Percentiles rank a stretch among this genome's conserved stretches.
Evolutionary conservation across 2,329 filamentous ascomycete species (phyloP).

Genomic region (Microdochium paspali): DNA sequence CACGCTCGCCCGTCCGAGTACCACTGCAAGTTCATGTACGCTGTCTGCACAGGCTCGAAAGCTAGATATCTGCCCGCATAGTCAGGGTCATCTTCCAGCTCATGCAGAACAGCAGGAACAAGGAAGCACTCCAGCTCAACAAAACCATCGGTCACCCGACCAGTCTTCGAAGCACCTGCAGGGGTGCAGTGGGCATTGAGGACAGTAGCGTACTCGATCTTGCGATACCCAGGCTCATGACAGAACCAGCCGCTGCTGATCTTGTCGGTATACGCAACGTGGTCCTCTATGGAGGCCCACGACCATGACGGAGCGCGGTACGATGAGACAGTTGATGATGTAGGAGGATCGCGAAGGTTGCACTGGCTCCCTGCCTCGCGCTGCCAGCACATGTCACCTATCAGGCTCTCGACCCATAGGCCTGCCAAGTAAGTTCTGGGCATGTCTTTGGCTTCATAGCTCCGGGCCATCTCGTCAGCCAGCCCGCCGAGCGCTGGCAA

Average conservation of each 20-base stretch:
- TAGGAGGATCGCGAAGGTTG: background rate
- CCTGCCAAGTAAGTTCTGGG: conserved; percentile 3
- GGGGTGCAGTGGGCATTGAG: background rate
- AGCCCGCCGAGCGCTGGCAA: conserved; percentile 3
- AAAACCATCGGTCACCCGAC: background rate
- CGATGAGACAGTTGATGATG: background rate
- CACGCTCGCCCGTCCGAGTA: background rate
- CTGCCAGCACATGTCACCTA: conserved; percentile 4
- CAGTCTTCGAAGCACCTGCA: background rate
- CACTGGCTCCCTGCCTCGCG: background rate
- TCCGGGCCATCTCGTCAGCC: conserved; percentile 3
- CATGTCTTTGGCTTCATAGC: background rate
- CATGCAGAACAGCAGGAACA: background rate
- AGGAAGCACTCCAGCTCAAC: background rate
- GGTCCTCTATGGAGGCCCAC: conserved; percentile 5
- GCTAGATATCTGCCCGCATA: background rate
- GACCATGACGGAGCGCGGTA: conserved; percentile 6
- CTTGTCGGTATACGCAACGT: background rate
- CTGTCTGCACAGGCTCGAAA: background rate
- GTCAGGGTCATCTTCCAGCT: background rate
- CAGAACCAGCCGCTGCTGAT: background rate
- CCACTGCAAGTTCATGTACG: background rate
- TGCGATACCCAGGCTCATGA: background rate
- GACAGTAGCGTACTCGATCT: background rate
- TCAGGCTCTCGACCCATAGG: conserved; percentile 3